Conservation (phyloP, 768 basidiomycete species). For the Suillus sp. region DNA sequence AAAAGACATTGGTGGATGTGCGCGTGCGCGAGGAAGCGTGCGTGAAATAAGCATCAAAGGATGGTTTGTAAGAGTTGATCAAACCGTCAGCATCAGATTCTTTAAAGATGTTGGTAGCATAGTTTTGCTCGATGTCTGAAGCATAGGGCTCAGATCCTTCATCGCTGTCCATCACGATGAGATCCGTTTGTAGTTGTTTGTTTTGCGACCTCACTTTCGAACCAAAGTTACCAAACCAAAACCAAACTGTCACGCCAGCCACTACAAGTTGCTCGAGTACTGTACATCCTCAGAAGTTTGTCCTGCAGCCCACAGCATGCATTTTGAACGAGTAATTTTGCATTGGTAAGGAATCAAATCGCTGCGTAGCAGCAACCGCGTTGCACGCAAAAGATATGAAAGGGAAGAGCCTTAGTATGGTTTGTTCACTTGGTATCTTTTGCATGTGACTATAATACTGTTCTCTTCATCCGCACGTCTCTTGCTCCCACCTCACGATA, state of each 20-base stretch:
- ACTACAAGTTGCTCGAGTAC: neutral
- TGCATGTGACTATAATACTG: neutral
- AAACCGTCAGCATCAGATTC: slow-evolving; percentile 16
- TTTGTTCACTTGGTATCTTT: neutral
- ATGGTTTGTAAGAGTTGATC: slow-evolving; percentile 41
- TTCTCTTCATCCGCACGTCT: neutral
- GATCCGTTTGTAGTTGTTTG: neutral
- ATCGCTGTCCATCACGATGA: slow-evolving; percentile 20
- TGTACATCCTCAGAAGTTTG: neutral
- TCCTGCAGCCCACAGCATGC: neutral
- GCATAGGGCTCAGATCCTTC: slow-evolving; percentile 33
- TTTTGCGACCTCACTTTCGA: neutral
- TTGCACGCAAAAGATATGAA: neutral
- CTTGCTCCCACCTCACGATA: neutral
- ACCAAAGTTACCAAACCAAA: neutral
- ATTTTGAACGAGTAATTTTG: neutral
- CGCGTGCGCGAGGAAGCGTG: slow-evolving; percentile 60
- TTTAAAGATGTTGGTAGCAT: slow-evolving; percentile 7
- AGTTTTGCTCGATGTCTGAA: slow-evolving; percentile 30
- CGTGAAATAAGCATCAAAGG: slow-evolving; percentile 87
- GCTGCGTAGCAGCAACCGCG: neutral
- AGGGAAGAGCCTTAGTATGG: neutral
- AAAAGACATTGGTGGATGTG: slow-evolving; percentile 83
- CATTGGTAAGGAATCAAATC: neutral
- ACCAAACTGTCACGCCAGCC: neutral